These are phyloP conservation scores for Cytospora leucostoma DNA, from an alignment of 2,329 filamentous ascomycete species.

Conservation along the genomic window DNA sequence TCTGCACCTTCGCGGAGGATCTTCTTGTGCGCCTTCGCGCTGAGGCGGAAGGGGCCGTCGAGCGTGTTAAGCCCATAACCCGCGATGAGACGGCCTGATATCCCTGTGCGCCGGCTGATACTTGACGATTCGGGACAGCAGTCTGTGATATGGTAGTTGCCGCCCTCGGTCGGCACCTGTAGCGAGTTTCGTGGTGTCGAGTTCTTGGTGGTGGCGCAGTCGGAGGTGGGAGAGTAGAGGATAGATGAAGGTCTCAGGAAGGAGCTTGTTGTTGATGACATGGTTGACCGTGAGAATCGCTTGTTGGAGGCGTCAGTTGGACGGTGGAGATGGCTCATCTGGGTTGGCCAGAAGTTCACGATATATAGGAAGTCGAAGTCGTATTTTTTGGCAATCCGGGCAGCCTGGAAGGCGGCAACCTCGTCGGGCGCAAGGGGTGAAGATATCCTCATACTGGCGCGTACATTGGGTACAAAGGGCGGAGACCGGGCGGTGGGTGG, in stretches of 20 bases:
- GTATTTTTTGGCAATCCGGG: constrained; percentile 56
- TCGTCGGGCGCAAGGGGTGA: constrained; percentile 49
- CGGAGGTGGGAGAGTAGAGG: constrained; percentile 22
- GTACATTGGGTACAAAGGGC: constrained; percentile 39
- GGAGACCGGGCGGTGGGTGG: constrained; percentile 31
- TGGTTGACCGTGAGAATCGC: not conserved
- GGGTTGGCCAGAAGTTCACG: constrained; percentile 57
- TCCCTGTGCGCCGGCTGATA: constrained; percentile 29
- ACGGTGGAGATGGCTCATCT: constrained; percentile 31
- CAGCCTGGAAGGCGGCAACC: constrained; percentile 55
- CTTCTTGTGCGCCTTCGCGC: constrained; percentile 50
- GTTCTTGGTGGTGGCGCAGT: constrained; percentile 18
- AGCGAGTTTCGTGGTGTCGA: constrained; percentile 27
- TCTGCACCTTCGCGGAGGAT: constrained; percentile 46
- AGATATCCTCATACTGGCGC: constrained; percentile 34
- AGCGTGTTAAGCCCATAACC: constrained; percentile 56
- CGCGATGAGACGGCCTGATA: constrained; percentile 55
- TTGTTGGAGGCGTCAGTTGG: constrained; percentile 15
- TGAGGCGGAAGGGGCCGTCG: constrained; percentile 54
- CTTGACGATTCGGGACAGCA: constrained; percentile 28
- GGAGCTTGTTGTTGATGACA: constrained; percentile 13
- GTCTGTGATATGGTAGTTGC: constrained; percentile 23
- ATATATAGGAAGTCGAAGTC: constrained; percentile 62
- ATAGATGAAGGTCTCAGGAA: constrained; percentile 19
- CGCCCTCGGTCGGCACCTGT: constrained; percentile 6